phyloP scores from a whole-genome alignment of 2,329 filamentous ascomycete species.

The Penicillium sp. region DNA sequence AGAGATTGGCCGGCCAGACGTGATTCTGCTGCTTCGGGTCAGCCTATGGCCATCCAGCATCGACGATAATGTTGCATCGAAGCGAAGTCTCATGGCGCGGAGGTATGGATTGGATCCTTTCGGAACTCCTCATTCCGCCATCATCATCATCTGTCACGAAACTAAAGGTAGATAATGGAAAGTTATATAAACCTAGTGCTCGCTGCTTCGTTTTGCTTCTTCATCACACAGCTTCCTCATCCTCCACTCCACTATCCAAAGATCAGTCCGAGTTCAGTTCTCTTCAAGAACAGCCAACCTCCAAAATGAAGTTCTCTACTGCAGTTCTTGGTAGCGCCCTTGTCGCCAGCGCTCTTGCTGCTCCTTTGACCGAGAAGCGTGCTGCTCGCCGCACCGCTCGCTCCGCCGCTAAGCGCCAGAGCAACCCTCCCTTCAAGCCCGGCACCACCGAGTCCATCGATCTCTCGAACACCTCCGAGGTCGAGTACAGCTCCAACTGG shows the following conservation, averaged over 20 bases:
- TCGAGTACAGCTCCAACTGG: slow-evolving; percentile 58
- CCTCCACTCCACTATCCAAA: not conserved
- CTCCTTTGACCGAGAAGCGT: slow-evolving; percentile 49
- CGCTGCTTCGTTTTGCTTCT: not conserved
- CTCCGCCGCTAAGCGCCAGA: slow-evolving; percentile 17
- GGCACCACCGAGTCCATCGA: slow-evolving; percentile 28
- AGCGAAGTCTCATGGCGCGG: not conserved
- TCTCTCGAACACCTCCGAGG: slow-evolving; percentile 42
- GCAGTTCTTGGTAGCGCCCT: slow-evolving; percentile 38
- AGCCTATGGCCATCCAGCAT: not conserved
- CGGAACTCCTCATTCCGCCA: not conserved
- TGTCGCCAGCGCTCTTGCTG: slow-evolving; percentile 48
- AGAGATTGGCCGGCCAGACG: slow-evolving; percentile 1
- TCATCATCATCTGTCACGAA: not conserved
- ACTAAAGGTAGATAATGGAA: not conserved
- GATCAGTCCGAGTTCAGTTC: not conserved
- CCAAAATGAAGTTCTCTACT: slow-evolving; percentile 54
- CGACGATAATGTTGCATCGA: slow-evolving; percentile 7
- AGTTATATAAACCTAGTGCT: slow-evolving; percentile 1
- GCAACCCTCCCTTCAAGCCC: slow-evolving; percentile 32
- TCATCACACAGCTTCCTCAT: not conserved
- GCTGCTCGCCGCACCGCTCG: slow-evolving; percentile 32
- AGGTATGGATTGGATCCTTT: not conserved
- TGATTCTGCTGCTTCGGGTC: not conserved
- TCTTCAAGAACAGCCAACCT: not conserved